Base-by-base conservation (phyloP, 2,329 filamentous ascomycete species). In the Triangularia setosa region DNA sequence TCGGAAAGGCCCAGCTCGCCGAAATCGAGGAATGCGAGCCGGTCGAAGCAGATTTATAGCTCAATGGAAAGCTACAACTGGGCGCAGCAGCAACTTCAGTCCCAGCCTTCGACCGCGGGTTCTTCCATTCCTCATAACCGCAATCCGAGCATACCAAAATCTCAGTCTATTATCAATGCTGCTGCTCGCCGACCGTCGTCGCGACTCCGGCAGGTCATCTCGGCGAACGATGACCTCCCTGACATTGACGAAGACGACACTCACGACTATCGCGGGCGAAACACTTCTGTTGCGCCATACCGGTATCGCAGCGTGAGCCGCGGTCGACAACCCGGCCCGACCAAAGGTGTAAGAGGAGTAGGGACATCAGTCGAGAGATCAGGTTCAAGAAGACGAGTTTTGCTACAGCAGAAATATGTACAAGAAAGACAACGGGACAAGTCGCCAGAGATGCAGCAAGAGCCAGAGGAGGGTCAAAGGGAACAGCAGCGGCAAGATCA, bases 1-100 rank as follows among this genome's bases (percentile, higher is more conserved):
- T 24, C 61, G 7, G 63, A 69, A 35, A 59, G 68, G 35, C 69
- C 68, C 1, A 53, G 56, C 35, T 71, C 68, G 4, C 64, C 67
- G 24, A 71, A 71, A 35, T 69, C 67, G 8, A 60, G 63, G 1
- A 69, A 71, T 27, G 58, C 58, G n/a, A 68, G 4, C 23, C 53
- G 1, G 30, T 60, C 4, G 64, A 68, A 16, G 23, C 63, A n/a
- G 35, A 35, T 5, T 6, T 57, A 62, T 7, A 63, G 48, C 4
- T 64, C 40, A 5, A 21, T 21, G 40, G 40, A 48, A 18, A 21
- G 11, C 5, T 48, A 48, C n/a, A n/a, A 21, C n/a, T 48, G 40
- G 40, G 40, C 21, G 7, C 40, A 48, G 7, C 16, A 5, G 2
- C 48, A 53, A 53, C 16, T 12, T 12, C 44, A 52, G 12, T 3